A percentile compares a stretch with the other conserved stretches of the same genome.
Conservation (phyloP, 1,139 yeast genomes). For the Candida sojae region DNA sequence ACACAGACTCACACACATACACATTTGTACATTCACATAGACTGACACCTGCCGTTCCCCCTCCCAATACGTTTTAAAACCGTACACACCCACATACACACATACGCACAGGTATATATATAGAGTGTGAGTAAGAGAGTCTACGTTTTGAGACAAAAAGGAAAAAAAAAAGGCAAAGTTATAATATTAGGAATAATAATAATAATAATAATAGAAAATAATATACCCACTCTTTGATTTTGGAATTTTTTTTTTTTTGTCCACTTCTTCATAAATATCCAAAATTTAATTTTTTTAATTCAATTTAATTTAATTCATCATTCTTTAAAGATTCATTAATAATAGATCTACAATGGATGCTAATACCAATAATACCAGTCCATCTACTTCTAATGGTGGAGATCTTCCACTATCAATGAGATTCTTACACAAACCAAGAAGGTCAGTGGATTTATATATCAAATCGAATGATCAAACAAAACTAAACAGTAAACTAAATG, state of each 20-base stretch:
- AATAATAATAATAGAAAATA: neutral
- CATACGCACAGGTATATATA: neutral
- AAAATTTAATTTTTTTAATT: no score
- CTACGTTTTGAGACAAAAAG: neutral
- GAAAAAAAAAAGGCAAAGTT: neutral
- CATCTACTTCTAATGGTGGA: conserved; percentile 8
- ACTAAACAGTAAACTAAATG: conserved; percentile 31
- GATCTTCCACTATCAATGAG: conserved; percentile 36
- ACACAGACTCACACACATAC: neutral
- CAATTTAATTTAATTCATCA: no score
- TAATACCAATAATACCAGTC: neutral
- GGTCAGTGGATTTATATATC: conserved; percentile 33
- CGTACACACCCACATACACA: neutral
- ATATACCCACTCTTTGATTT: neutral
- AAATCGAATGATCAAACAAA: conserved; percentile 38
- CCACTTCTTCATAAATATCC: neutral
- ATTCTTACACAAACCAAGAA: conserved; percentile 44
- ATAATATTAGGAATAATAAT: neutral
- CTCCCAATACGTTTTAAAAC: neutral
- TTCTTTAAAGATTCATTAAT: neutral
- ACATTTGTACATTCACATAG: neutral
- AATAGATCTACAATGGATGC: conserved; percentile 1
- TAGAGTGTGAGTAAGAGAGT: neutral
- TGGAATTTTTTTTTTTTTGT: neutral
- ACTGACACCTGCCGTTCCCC: neutral